Conservation (phyloP, 2,329 filamentous ascomycete genomes). For the Aspergillus fischeri region DNA sequence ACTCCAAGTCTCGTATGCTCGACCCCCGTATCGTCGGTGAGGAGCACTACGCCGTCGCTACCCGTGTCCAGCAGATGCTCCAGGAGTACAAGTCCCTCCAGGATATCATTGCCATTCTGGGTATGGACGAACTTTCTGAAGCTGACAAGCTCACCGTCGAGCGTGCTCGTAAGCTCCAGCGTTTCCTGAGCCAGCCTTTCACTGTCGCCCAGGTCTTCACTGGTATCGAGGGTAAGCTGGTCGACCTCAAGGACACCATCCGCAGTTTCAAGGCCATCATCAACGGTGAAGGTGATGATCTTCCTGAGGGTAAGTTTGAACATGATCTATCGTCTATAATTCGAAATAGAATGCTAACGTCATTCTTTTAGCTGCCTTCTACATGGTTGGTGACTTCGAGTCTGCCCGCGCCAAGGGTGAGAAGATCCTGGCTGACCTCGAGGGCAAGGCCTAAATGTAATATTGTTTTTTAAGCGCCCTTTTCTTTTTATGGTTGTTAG, state of each 20-base stretch:
- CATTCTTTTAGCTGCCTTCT: conserved; percentile 62
- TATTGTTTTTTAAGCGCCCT: conserved; percentile 39
- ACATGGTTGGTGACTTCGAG: conserved; percentile 97
- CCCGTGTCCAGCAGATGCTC: conserved; percentile 96
- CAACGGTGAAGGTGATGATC: conserved; percentile 87
- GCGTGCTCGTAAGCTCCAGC: conserved; percentile 99
- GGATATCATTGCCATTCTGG: conserved; percentile 99
- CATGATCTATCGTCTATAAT: neutral
- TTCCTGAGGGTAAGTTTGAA: conserved; percentile 72
- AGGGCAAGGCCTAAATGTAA: conserved; percentile 52
- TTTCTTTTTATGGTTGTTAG: conserved; percentile 27
- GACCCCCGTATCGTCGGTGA: conserved; percentile 97
- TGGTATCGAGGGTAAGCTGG: conserved; percentile 91
- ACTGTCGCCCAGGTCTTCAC: conserved; percentile 70
- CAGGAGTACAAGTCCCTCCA: conserved; percentile 99
- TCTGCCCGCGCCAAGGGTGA: conserved; percentile 94
- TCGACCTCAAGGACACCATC: conserved; percentile 99
- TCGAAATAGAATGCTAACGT: conserved; percentile 20
- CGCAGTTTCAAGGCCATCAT: conserved; percentile 96
- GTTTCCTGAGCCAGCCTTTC: conserved; percentile 99
- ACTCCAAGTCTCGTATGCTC: conserved; percentile 99
- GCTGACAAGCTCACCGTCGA: conserved; percentile 99
- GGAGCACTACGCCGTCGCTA: conserved; percentile 94
- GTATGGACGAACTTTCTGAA: conserved; percentile 99
- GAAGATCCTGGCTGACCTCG: conserved; percentile 98